These are phyloP conservation scores for Sphagnum contortum DNA, from an alignment of 225 moss, liverwort and hornwort genomes.

Conservation along the genomic window DNA sequence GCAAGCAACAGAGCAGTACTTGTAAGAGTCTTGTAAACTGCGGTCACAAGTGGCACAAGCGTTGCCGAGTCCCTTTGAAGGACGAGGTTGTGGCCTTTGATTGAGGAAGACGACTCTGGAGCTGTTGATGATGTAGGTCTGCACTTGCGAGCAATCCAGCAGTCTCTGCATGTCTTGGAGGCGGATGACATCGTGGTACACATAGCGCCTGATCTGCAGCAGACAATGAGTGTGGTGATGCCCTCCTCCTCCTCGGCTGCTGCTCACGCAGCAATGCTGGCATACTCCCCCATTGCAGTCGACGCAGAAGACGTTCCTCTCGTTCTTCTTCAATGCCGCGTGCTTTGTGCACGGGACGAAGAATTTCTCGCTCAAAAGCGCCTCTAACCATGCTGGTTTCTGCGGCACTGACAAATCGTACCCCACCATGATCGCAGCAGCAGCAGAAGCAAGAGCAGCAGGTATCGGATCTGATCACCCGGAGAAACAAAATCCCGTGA, in stretches of 20 bases:
- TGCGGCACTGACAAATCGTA: constrained; percentile 73
- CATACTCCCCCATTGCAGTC: constrained; percentile 96
- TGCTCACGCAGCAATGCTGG: constrained; percentile 91
- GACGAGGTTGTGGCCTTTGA: constrained; percentile 93
- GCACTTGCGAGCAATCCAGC: constrained; percentile 84
- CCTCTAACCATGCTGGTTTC: constrained; percentile 85
- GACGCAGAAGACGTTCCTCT: constrained; percentile 94
- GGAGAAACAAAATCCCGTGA: too few species aligned
- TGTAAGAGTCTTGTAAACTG: constrained; percentile 82
- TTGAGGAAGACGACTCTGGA: constrained; percentile 95
- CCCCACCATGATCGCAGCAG: constrained; percentile 51
- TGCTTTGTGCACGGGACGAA: constrained; percentile 84
- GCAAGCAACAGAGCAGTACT: constrained; percentile 92
- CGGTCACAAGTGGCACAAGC: constrained; percentile 94
- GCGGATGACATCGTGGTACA: constrained; percentile 95
- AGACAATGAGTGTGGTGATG: constrained; percentile 37
- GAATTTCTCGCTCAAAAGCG: constrained; percentile 77
- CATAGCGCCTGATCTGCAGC: constrained; percentile 92
- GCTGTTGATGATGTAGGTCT: constrained; percentile 99
- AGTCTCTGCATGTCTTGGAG: constrained; percentile 83
- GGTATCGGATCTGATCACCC: too few species aligned
- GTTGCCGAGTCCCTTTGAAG: constrained; percentile 90
- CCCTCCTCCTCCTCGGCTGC: constrained; percentile 11
- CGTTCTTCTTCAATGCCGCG: constrained; percentile 79
- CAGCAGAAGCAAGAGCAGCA: too few species aligned